A percentile compares a stretch with the other conserved stretches of the same genome.
Conservation (phyloP, 169 alveolate genomes). For the Fabrea salina region DNA sequence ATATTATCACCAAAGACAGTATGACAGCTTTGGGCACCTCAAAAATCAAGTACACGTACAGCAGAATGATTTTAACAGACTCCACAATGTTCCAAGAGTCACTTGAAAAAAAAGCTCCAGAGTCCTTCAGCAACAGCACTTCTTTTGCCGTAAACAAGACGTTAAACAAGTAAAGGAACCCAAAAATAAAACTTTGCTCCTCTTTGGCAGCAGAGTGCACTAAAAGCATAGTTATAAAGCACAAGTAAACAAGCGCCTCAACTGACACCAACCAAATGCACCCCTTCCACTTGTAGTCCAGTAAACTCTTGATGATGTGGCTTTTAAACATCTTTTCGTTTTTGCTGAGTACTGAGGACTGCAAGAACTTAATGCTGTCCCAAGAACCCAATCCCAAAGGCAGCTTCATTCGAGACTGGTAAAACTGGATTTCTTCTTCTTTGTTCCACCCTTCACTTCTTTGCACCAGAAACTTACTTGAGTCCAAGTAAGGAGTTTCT, state of each 20-base stretch:
- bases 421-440: background rate
- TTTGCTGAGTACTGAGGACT: background rate
- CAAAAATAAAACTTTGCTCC: too few species aligned
- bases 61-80: background rate
- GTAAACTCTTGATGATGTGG: background rate
- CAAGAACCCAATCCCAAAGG: background rate
- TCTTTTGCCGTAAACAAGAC: background rate
- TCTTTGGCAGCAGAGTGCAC: too few species aligned
- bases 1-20: background rate
- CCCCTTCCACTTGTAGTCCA: slow-evolving; percentile 1
- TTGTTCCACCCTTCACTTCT: background rate
- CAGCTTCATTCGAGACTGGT: background rate
- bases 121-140: background rate
- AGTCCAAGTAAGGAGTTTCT: background rate
- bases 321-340: background rate
- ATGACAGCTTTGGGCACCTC: background rate
- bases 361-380: background rate
- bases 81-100: background rate
- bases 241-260: too few species aligned
- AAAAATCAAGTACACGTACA: background rate
- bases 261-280: too few species aligned
- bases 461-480: background rate
- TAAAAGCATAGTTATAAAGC: too few species aligned
- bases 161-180: too few species aligned
- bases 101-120: background rate